Conservation (phyloP, 192 early-diverging fungal genomes). For the Umbelopsis sp. region DNA sequence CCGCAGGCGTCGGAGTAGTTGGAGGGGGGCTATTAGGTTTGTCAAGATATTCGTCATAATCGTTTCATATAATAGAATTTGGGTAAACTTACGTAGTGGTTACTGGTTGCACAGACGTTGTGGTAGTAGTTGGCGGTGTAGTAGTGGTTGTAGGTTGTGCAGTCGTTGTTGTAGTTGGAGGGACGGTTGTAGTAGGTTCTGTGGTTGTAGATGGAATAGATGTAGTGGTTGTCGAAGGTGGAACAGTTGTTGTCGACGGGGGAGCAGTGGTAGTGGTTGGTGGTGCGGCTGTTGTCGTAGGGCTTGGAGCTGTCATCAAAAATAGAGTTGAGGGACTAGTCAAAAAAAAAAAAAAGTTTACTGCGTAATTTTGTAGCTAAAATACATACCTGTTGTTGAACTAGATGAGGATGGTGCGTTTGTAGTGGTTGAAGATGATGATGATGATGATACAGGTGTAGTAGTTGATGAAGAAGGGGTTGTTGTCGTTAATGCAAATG, state of each 20-base stretch:
- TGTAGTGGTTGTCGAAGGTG: neutral
- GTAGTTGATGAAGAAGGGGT: neutral
- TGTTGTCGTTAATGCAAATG: neutral
- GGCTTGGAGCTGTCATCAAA: neutral
- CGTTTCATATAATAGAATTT: neutral
- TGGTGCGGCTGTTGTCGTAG: neutral
- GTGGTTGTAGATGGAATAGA: neutral
- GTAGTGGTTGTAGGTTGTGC: neutral
- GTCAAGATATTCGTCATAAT: neutral
- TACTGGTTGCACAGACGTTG: neutral
- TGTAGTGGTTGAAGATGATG: neutral
- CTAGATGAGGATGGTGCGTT: neutral
- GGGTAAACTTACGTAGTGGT: neutral
- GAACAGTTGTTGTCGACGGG: neutral
- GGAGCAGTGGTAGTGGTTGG: neutral
- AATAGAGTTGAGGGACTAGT: no score
- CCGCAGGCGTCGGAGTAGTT: neutral
- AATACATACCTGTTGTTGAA: neutral
- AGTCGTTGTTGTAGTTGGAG: neutral
- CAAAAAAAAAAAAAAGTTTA: no score
- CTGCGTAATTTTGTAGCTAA: no score
- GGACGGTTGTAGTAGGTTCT: neutral
- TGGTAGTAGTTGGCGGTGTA: neutral
- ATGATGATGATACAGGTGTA: neutral
- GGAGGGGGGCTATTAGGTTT: neutral